phyloP scores from a whole-genome alignment of 2,329 filamentous ascomycete species.

The Cordyceps tenuipes region DNA sequence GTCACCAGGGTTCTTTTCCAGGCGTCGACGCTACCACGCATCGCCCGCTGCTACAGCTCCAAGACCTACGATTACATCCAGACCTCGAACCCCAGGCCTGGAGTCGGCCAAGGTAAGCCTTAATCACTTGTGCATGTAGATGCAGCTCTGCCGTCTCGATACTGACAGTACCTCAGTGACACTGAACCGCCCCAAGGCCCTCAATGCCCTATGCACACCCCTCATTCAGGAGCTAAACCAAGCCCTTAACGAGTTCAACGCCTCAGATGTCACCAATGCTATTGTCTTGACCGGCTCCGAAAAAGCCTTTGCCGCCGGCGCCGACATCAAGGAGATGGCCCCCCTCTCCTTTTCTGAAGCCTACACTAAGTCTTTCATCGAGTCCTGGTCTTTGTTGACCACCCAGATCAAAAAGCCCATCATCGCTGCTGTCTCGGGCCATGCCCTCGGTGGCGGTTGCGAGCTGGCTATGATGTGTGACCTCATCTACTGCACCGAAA shows the following conservation, averaged over 20 bases:
- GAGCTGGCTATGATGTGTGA: slow-evolving; percentile 98
- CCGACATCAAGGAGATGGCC: slow-evolving; percentile 99
- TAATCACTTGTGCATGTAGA: background rate
- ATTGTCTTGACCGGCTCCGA: slow-evolving; percentile 83
- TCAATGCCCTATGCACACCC: slow-evolving; percentile 87
- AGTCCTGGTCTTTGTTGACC: slow-evolving; percentile 82
- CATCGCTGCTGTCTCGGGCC: slow-evolving; percentile 88
- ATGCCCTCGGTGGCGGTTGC: slow-evolving; percentile 90
- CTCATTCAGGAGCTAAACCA: slow-evolving; percentile 85
- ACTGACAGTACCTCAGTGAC: slow-evolving; percentile 54
- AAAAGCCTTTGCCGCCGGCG: slow-evolving; percentile 88
- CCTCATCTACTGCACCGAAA: slow-evolving; percentile 80
- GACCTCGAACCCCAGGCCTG: slow-evolving; percentile 74
- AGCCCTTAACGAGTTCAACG: slow-evolving; percentile 63
- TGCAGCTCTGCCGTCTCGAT: background rate
- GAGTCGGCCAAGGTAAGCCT: slow-evolving; percentile 74
- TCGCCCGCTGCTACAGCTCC: slow-evolving; percentile 45
- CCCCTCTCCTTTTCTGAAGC: slow-evolving; percentile 81
- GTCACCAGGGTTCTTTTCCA: slow-evolving; percentile 44
- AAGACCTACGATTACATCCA: slow-evolving; percentile 71
- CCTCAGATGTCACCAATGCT: slow-evolving; percentile 59
- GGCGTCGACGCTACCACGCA: slow-evolving; percentile 46
- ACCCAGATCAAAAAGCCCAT: slow-evolving; percentile 85
- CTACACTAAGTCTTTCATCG: slow-evolving; percentile 88
- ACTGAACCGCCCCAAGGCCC: slow-evolving; percentile 85